Percentiles rank a stretch among this genome's conserved stretches.
Conservation (phyloP, 805 yeast species). For the Alloascoidea africana region DNA sequence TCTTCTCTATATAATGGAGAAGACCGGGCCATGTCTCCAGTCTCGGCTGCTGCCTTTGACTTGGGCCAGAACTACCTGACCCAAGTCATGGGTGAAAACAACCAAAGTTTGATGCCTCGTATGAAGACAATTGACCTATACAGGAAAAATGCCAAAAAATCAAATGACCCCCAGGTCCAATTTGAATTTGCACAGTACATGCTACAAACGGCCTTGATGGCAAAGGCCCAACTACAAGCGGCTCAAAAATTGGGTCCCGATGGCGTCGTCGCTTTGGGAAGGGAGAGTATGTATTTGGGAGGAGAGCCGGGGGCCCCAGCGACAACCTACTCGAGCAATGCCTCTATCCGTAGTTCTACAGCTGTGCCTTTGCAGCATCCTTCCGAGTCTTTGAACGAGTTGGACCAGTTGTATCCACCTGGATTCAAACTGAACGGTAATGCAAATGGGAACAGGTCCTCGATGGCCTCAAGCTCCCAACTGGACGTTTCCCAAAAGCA, state of each 20-base stretch:
- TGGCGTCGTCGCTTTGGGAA: conserved; percentile 1
- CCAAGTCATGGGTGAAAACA: not conserved
- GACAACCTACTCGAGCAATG: not conserved
- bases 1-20: not conserved
- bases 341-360: too few species aligned
- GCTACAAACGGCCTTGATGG: conserved; percentile 59
- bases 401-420: not conserved
- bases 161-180: conserved; percentile 74
- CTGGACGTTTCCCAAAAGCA: not conserved
- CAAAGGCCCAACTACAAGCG: not conserved
- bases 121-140: conserved; percentile 78
- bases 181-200: conserved; percentile 86
- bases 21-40: not conserved
- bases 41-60: not conserved
- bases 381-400: not conserved
- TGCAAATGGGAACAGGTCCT: not conserved
- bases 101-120: conserved; percentile 43
- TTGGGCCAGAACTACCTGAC: conserved; percentile 2
- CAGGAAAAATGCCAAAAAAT: conserved; percentile 69
- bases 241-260: conserved; percentile 10
- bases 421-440: not conserved
- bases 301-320: too few species aligned
- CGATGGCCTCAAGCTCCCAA: not conserved
- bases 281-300: too few species aligned
- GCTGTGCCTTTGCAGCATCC: not conserved